Base-by-base conservation (phyloP, 805 yeast species). In the Nakazawaea wyomingensis region DNA sequence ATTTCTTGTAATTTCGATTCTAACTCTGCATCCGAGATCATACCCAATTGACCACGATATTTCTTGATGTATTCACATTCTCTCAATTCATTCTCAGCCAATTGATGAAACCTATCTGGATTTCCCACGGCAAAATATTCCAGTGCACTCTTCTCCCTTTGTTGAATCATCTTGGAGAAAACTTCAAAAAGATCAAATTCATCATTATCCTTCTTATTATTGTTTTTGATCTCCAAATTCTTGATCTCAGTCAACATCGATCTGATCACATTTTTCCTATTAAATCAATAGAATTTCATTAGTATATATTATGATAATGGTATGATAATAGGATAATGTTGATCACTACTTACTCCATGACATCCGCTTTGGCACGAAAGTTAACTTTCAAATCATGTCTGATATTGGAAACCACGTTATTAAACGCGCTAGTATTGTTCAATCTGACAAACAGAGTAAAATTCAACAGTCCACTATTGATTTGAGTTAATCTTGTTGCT, bases 41-140 rank as follows among this genome's bases (percentile, higher is more conserved):
- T 64, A 13, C 71, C 72, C 36, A 71, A 50, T 16, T 47, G 29
- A 8, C 48, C 39, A 28, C 64, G 41, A 46, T 68, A 71, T 32
- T 60, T 57, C 16, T 53, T 48, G 43, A 71, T 57, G 39, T 66
- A 55, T 4, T 54, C 54, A 4, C 61, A 53, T 50, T 71, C 75
- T 43, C 64, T 53, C 17, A 62, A 47, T 54, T 71, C 76, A 36
- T 59, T 62, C 20, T 54, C 50, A 4, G 65, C 69, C 29, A 62
- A 50, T 35, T 62, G 64, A 21, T 59, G 59, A 40, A 68, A 68
- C 47, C 69, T 56, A 46, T 69, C 75, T n/a, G 65, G 63, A 19
- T 71, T 21, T 14, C 67, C 62, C 30, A 62, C 67, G 35, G 61
- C 57, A 38, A 57, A 42, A 48, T 66, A 71, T 43, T 64, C 65